Evolutionary conservation across 2,329 filamentous ascomycete species (phyloP), one percentile per base, ranked within the genome.

Genomic region (Colletotrichum gloeosporioides): DNA sequence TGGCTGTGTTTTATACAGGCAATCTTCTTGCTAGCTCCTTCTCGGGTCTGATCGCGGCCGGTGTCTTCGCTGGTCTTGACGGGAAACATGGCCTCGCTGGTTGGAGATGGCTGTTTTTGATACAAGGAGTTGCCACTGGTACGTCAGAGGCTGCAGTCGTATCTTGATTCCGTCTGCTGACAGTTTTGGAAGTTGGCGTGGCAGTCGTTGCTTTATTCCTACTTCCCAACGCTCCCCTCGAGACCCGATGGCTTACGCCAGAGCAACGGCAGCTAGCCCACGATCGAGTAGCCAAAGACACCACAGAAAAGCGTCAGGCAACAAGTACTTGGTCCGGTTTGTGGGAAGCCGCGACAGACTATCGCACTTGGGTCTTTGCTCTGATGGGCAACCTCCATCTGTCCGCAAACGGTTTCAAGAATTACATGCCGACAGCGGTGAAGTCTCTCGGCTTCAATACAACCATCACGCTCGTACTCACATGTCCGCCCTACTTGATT

Each of bases 321-420:
- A 87, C 84, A 1, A 87, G 82, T 39, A 85, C 84, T 4, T 86
- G 79, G 80, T 81, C 82, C 16, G 88, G 89, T 34, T 83, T 90
- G 53, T 81, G 85, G 69, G 83, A 87, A 65, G 88, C 88, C 12
- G 81, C 82, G 6, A 82, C 79, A 10, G 89, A 90, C 78, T 86
- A 85, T 27, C 84, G 87, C 64, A 84, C 88, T 4, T 90, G 88
- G 85, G 81, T 90, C 13, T 87, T 90, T 68, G 86, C 85, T 8
- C 81, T 88, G 34, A 89, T 89, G 87, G 86, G 88, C 69, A 89
- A 89, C 79, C 84, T 89, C 74, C 88, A 90, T 77, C 80, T 89
- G 31, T 87, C 87, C 8, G 88, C 88, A 22, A 88, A 88, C 57
- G 85, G 86, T 0, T 87, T 88, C 80, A 86, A 89, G 77, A 77